Conservation (phyloP, 768 basidiomycete genomes). For the Leccinum ochraceum region DNA sequence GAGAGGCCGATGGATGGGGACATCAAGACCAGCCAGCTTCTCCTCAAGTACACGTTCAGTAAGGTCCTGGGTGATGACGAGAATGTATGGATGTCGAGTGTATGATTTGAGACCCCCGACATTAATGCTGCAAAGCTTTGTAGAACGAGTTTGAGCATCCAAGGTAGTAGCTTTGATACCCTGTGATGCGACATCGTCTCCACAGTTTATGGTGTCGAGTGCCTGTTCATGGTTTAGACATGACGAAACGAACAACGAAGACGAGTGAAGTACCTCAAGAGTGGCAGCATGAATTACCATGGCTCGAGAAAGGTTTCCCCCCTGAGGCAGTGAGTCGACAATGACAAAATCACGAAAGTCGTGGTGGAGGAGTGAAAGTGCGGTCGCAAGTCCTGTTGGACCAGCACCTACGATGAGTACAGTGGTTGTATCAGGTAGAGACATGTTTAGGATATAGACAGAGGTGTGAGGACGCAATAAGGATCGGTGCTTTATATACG, state of each 20-base stretch:
- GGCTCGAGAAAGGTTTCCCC: conserved; percentile 44
- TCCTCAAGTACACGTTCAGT: conserved; percentile 44
- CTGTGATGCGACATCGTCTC: conserved; percentile 37
- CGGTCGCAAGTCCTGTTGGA: conserved; percentile 48
- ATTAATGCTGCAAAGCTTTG: conserved; percentile 29
- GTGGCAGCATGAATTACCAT: conserved; percentile 52
- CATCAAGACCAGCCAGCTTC: conserved; percentile 33
- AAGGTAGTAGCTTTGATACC: conserved; percentile 36
- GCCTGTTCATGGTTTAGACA: conserved; percentile 42
- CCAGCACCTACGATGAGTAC: conserved; percentile 54
- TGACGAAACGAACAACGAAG: background rate
- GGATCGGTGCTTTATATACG: background rate
- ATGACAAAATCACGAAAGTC: conserved; percentile 43
- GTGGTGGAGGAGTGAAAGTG: conserved; percentile 44
- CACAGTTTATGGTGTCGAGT: conserved; percentile 45
- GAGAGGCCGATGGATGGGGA: conserved; percentile 38
- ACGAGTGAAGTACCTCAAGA: conserved; percentile 41
- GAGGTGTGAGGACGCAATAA: background rate
- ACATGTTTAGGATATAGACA: conserved; percentile 7
- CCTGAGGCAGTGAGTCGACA: conserved; percentile 40
- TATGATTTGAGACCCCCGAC: conserved; percentile 39
- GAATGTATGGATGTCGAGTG: conserved; percentile 45
- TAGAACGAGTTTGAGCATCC: conserved; percentile 33
- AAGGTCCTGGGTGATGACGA: conserved; percentile 44
- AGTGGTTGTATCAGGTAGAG: conserved; percentile 38